These are phyloP conservation scores for Dissoconium aciculare DNA, from an alignment of 2,329 filamentous ascomycete species.

Conservation along the genomic window DNA sequence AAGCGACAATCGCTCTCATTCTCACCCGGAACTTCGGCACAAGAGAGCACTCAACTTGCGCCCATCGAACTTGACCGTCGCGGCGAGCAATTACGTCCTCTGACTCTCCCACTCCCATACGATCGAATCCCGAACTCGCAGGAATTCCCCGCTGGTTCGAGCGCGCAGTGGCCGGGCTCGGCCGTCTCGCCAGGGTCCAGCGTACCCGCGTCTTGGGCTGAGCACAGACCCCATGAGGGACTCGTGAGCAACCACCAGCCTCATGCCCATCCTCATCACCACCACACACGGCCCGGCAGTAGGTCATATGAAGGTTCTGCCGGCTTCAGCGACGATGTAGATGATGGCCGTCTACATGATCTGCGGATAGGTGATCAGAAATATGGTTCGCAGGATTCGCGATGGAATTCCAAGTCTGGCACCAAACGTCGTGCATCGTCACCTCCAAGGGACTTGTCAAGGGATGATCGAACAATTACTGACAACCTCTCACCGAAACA, in stretches of 20 bases:
- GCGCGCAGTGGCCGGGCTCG: constrained; percentile 26
- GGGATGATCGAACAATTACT: constrained; percentile 32
- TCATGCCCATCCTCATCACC: constrained; percentile 8
- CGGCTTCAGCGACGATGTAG: too few relatives aligned
- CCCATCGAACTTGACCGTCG: constrained; percentile 27
- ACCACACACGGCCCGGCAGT: constrained; percentile 27
- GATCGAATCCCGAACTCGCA: constrained; percentile 24
- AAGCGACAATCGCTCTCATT: constrained; percentile 28
- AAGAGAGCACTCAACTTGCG: constrained; percentile 22
- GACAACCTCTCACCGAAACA: constrained; percentile 29
- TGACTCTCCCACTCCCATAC: constrained; percentile 33
- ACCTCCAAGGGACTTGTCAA: constrained; percentile 41
- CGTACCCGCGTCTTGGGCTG: constrained; percentile 27
- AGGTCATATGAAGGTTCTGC: too few relatives aligned
- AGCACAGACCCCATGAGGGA: constrained; percentile 16
- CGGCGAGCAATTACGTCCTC: constrained; percentile 27
- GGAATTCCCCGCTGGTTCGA: constrained; percentile 28
- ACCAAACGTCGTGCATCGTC: constrained; percentile 51
- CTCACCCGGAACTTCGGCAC: constrained; percentile 10
- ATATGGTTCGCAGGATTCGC: too few relatives aligned
- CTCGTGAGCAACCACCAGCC: constrained; percentile 9
- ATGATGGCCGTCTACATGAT: too few relatives aligned
- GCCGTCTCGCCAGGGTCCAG: constrained; percentile 31
- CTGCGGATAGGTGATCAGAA: too few relatives aligned
- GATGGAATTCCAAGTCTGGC: constrained; percentile 37